Evolutionary conservation across 257 asterid species (phyloP), one percentile per base, ranked within the genome.

Genomic region (Eucommia ulmoides): DNA sequence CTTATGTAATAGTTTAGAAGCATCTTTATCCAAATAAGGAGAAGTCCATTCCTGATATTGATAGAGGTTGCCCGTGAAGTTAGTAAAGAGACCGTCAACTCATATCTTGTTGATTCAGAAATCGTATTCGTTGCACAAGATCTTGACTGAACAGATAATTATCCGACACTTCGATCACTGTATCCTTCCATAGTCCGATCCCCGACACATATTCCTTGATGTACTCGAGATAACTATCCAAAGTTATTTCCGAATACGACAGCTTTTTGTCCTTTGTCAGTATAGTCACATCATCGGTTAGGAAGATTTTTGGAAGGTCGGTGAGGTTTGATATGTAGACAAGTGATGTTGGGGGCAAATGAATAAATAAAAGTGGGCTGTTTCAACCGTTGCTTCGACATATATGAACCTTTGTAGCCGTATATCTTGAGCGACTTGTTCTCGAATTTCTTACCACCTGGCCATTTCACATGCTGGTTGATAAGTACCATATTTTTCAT

Each of bases 141-240:
- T 89, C 98, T 61, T 71, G 74, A n/a, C n/a, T n/a, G n/a, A n/a
- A n/a, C 23, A 78, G 45, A 66, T 89, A 89, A 53, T 89, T 85
- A 51, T 57, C 29, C 3, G 68, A 65, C 17, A 65, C 64, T 55
- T 80, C 63, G 61, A 73, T 84, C 22, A 78, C 15, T 24, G 78
- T 80, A 56, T 89, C 94, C 70, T 89, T 89, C 98, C 92, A 89
- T 9, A 94, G 96, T 59, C 96, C 96, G 33, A 89, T 85, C 19
- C 94, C 98, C 45, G 82, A 84, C 50, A 77, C 81, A 66, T 80
- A 85, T 15, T 85, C 93, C 71, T 78, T 85, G 69, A 89, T 85
- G 64, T 60, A 83, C 59, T 85, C 74, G 1, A 89, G 78, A 67
- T 85, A 89, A n/a, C 56, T 60, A 58, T 85, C 96, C 45, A 96